Conservation (phyloP, 2,329 filamentous ascomycete species). For the Aspergillus novofumigatus region DNA sequence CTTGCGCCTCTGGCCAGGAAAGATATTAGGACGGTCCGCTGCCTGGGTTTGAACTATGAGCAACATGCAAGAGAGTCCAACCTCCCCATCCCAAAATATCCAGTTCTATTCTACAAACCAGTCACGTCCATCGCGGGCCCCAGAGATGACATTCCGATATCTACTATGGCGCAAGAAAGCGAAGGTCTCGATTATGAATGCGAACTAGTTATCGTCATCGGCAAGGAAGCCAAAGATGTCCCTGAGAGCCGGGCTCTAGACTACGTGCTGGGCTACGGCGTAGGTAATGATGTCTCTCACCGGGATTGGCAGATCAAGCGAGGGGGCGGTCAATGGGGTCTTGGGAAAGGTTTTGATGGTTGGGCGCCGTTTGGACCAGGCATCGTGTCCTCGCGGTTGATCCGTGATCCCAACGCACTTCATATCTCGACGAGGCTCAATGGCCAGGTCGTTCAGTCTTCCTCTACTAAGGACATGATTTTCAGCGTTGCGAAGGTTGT, state of each 20-base stretch:
- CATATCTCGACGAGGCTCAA: constrained; percentile 47
- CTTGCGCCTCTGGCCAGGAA: constrained; percentile 60
- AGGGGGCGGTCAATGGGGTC: constrained; percentile 65
- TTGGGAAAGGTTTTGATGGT: constrained; percentile 71
- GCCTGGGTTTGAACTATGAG: constrained; percentile 68
- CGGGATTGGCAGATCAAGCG: constrained; percentile 70
- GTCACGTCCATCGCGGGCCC: constrained; percentile 62
- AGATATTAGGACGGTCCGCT: constrained; percentile 64
- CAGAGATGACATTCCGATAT: constrained; percentile 62
- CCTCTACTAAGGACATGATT: constrained; percentile 47
- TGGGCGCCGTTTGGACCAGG: constrained; percentile 72
- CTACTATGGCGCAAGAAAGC: constrained; percentile 60
- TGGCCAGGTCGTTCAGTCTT: constrained; percentile 46
- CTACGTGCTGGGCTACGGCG: constrained; percentile 69
- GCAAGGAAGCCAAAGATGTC: constrained; percentile 62
- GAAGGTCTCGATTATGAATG: constrained; percentile 74
- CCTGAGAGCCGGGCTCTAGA: constrained; percentile 62
- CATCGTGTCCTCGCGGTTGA: constrained; percentile 56
- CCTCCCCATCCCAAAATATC: constrained; percentile 65
- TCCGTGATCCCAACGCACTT: constrained; percentile 39
- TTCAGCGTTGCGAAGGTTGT: constrained; percentile 47
- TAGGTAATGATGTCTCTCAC: constrained; percentile 77
- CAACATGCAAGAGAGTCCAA: constrained; percentile 67
- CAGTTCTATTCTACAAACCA: constrained; percentile 72
- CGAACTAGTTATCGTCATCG: constrained; percentile 71